Conservation (phyloP, 2,329 filamentous ascomycete species). For the Colletotrichum sp. region DNA sequence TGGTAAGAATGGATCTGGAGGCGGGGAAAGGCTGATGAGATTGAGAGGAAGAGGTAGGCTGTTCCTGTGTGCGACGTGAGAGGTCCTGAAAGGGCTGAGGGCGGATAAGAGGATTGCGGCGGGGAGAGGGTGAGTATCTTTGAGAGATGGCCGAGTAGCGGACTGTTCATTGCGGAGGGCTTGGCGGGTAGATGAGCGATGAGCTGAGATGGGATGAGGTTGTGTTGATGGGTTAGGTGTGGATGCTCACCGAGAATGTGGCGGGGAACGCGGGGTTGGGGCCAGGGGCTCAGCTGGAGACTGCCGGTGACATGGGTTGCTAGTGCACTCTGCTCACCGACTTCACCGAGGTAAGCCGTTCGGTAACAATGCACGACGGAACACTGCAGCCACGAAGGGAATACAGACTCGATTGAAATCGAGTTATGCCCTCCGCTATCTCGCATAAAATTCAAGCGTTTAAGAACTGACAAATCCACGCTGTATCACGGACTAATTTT, state of each 20-base stretch:
- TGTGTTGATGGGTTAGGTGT: neutral
- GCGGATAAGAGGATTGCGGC: constrained; percentile 38
- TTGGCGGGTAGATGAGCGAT: neutral
- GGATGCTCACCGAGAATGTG: neutral
- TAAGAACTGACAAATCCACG: neutral
- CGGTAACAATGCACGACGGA: neutral
- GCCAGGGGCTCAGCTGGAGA: neutral
- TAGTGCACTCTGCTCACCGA: neutral
- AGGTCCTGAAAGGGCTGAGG: constrained; percentile 47
- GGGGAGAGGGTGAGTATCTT: constrained; percentile 38
- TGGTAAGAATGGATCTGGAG: constrained; percentile 46
- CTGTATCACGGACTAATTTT: neutral
- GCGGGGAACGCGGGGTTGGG: neutral
- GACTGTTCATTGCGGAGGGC: neutral
- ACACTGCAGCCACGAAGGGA: neutral
- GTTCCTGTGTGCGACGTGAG: constrained; percentile 60
- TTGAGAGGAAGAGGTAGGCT: constrained; percentile 59
- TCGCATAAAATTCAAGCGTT: neutral
- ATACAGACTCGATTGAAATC: neutral
- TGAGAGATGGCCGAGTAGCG: constrained; percentile 2
- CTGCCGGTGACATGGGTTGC: neutral
- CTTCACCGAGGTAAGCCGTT: neutral
- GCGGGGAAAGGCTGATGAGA: constrained; percentile 49
- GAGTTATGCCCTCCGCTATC: neutral
- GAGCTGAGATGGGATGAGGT: neutral